Base-by-base conservation (phyloP, 2,329 filamentous ascomycete genomes). In the Diaporthe ilicicola region DNA sequence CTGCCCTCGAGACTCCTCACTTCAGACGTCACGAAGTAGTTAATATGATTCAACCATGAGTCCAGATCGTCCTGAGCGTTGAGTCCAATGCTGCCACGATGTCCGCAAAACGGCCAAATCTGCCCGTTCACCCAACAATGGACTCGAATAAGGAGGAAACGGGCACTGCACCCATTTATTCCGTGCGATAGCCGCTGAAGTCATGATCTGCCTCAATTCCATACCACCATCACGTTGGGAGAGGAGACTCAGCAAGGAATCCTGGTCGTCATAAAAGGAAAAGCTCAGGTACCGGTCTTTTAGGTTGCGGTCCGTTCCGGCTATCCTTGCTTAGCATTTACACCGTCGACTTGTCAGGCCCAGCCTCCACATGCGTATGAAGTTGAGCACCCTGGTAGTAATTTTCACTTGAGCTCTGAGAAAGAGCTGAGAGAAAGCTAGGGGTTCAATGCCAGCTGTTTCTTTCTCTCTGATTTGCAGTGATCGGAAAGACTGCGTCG, bases 401-500 rank as follows among this genome's bases (percentile, higher is more conserved):
- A 29, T 7, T n/a, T 7, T 2, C 37, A 32, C 17, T 7, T 19
- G 12, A 27, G 12, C 46, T 50, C 10, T 13, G 1, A 13, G 7
- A 50, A 13, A 19, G 17, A 54, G 29, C 51, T 1, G 10, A 17
- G 8, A 29, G 24, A 50, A 6, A 12, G 7, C 4, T 34, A 4
- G 32, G 9, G 9, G 32, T 9, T 4, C 32, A 4, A 34, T 34
- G 3, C 19, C 9, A 22, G 19, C 0, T n/a, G 9, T 24, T 48
- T 22, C 46, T 48, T 5, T 27, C 22, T 1, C 10, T 27, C 0
- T 2, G 22, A n/a, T 34, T 54, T 34, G 4, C 29, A 54, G 8
- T 3, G 27, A 19, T 34, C 27, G 9, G 7, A 54, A n/a, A n/a
- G 1, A 3, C 13, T 0, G 3, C 0, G 9, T 34, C 9, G 1